phyloP scores from a whole-genome alignment of 2,329 filamentous ascomycete genomes.

The Colletotrichum gloeosporioides region DNA sequence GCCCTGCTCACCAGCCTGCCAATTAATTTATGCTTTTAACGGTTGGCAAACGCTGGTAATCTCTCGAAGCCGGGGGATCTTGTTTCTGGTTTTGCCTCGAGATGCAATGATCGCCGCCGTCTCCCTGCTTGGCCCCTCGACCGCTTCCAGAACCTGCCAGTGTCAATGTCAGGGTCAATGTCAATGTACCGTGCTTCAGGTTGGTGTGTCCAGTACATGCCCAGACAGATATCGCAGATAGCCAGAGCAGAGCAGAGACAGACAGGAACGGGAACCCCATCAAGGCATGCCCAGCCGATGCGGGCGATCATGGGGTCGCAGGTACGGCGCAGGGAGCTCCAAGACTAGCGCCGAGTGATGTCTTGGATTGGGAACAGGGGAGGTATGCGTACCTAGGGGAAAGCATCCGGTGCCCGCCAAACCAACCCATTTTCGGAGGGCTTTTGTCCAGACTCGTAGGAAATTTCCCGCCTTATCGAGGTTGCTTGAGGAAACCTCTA shows the following conservation, averaged over 20 bases:
- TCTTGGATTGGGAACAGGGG: neutral
- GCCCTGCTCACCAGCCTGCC: neutral
- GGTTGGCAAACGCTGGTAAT: neutral
- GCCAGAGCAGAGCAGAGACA: neutral
- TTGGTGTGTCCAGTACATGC: neutral
- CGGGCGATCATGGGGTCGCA: conserved; percentile 18
- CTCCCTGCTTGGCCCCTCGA: neutral
- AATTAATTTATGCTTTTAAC: neutral
- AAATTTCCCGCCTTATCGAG: neutral
- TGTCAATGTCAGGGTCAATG: neutral
- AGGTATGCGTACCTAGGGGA: neutral
- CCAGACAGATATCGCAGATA: neutral
- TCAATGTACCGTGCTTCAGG: neutral
- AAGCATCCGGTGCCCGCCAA: neutral
- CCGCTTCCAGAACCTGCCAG: neutral
- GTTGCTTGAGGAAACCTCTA: neutral
- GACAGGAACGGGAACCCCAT: conserved; percentile 9
- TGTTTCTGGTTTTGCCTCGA: neutral
- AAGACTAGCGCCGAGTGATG: conserved; percentile 7
- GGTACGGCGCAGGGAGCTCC: conserved; percentile 6
- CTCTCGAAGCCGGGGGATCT: neutral
- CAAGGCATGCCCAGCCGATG: conserved; percentile 19
- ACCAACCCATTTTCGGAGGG: neutral
- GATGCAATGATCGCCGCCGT: neutral
- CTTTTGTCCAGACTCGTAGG: neutral